Evolutionary conservation across 371 early-diverging fungal species (phyloP).

Genomic region (Smittium culicis): DNA sequence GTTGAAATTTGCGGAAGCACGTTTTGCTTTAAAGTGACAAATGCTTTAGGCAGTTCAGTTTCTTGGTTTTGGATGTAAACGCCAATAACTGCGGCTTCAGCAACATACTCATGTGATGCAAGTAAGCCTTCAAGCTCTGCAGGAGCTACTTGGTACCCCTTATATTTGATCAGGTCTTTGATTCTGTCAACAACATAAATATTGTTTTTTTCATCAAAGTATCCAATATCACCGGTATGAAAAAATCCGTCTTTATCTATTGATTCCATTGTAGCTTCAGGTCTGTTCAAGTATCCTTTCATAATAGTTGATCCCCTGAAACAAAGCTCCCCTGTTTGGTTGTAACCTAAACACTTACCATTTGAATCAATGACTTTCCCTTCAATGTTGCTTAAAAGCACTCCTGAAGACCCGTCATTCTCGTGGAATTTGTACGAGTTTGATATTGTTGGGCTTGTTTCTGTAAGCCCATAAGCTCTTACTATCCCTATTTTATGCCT

Average conservation of each 20-base stretch:
- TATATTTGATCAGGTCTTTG: constrained; percentile 59
- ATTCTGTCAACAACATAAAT: constrained; percentile 47
- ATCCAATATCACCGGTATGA: constrained; percentile 90
- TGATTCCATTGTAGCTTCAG: constrained; percentile 56
- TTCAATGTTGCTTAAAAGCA: constrained; percentile 48
- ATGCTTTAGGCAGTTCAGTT: constrained; percentile 41
- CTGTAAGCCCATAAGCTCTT: constrained; percentile 57
- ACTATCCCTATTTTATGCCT: constrained; percentile 15
- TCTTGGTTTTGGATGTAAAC: constrained; percentile 47
- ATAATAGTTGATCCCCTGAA: constrained; percentile 82
- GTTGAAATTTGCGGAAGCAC: constrained; percentile 21
- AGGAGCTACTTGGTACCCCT: constrained; percentile 60
- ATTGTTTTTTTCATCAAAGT: constrained; percentile 53
- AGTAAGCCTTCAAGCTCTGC: constrained; percentile 75
- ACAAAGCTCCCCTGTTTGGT: constrained; percentile 65
- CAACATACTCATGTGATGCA: constrained; percentile 53
- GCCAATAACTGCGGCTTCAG: constrained; percentile 68
- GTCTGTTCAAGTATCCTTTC: constrained; percentile 70
- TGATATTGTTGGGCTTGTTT: constrained; percentile 43
- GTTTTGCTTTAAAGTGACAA: constrained; percentile 14
- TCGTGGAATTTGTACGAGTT: constrained; percentile 29
- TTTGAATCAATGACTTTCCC: constrained; percentile 55
- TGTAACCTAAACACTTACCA: constrained; percentile 35
- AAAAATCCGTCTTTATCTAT: constrained; percentile 83
- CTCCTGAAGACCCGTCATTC: constrained; percentile 46